Evolutionary conservation across 495 filamentous ascomycete genomes (phyloP).

Genomic region (Penicillium nucicola): DNA sequence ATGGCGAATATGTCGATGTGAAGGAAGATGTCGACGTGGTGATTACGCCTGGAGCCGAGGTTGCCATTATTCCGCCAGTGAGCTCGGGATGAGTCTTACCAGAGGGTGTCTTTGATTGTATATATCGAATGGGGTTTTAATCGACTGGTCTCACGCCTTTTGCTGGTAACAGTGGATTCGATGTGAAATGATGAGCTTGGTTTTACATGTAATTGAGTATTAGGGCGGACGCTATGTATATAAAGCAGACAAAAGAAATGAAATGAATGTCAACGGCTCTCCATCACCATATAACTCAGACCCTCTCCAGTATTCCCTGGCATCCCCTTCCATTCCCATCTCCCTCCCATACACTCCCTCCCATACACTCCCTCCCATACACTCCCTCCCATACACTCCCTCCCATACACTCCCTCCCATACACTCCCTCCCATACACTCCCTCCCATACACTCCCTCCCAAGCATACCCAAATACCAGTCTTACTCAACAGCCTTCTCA

Average conservation of each 20-base stretch:
- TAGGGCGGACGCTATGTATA: background rate
- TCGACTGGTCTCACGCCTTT: no score
- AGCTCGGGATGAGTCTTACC: slow-evolving; percentile 50
- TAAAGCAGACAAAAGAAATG: background rate
- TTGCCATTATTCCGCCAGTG: slow-evolving; percentile 95
- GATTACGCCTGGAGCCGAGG: slow-evolving; percentile 80
- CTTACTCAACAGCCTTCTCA: slow-evolving; percentile 18
- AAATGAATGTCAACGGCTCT: no score
- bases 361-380: no score
- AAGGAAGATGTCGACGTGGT: slow-evolving; percentile 30
- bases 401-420: no score
- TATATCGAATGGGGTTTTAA: no score
- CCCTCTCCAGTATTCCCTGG: no score
- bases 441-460: background rate
- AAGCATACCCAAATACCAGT: slow-evolving; percentile 4
- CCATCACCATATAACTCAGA: no score
- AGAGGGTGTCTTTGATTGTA: background rate
- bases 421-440: no score
- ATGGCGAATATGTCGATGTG: slow-evolving; percentile 84
- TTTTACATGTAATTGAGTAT: background rate
- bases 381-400: no score
- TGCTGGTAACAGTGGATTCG: background rate
- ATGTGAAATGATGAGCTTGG: background rate
- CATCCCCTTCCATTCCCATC: no score
- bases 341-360: no score